Conservation (phyloP, 352 stramenopile genomes). For the Pythium myriotylum region DNA sequence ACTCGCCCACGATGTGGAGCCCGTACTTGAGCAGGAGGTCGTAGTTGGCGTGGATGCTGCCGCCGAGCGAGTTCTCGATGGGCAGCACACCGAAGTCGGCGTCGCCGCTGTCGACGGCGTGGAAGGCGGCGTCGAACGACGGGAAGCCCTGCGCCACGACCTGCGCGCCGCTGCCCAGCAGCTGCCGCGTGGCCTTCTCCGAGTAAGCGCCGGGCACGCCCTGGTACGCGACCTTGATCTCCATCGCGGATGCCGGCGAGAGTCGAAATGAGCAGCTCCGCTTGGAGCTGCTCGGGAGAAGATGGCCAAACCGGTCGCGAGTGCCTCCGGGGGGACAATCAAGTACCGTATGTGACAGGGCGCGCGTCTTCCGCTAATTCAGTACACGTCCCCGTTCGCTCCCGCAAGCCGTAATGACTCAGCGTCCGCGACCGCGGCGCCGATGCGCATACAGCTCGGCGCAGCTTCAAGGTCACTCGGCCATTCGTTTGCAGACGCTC, state of each 20-base stretch:
- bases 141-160: constrained; percentile 67
- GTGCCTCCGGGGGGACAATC: no score
- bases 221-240: constrained; percentile 94
- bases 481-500: constrained; percentile 15
- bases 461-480: constrained; percentile 20
- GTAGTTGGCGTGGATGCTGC: constrained; percentile 97
- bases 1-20: constrained; percentile 68
- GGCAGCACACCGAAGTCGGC: constrained; percentile 93
- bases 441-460: constrained; percentile 25
- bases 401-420: no score
- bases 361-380: no score
- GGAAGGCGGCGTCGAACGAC: constrained; percentile 61
- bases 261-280: constrained; percentile 12
- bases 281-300: not conserved
- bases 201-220: constrained; percentile 97
- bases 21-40: constrained; percentile 76
- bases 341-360: not conserved
- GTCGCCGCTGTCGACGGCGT: constrained; percentile 72
- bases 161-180: constrained; percentile 70
- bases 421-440: no score
- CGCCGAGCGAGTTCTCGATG: constrained; percentile 95
- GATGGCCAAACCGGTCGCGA: constrained; percentile 1
- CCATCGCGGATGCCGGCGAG: constrained; percentile 14
- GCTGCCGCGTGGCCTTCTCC: constrained; percentile 95
- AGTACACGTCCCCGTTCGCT: no score